These are phyloP conservation scores for Talaromyces liani DNA, from an alignment of 495 filamentous ascomycete species.

Conservation along the genomic window DNA sequence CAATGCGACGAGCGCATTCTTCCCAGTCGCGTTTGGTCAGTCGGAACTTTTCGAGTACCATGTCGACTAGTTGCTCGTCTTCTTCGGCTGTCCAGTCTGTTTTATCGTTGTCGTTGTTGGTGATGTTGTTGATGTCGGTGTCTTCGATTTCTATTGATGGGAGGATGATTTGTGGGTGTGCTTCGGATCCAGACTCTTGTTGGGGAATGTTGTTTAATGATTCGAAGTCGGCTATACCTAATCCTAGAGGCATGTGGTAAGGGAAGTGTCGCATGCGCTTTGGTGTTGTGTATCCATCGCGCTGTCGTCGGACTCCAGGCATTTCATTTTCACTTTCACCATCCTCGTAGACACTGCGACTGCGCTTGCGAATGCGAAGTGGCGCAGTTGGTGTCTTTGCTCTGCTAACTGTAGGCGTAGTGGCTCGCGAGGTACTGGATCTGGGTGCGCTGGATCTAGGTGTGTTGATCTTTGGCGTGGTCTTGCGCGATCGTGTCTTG, in stretches of 20 bases:
- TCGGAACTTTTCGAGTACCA: constrained; percentile 68
- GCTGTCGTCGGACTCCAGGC: constrained; percentile 9
- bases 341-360: constrained; percentile 50
- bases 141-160: constrained; percentile 35
- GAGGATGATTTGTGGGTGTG: constrained; percentile 21
- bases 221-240: constrained; percentile 59
- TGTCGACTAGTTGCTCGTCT: constrained; percentile 62
- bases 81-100: constrained; percentile 58
- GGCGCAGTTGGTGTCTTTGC: constrained; percentile 38
- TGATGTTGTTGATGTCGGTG: constrained; percentile 29
- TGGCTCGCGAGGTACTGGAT: background rate
- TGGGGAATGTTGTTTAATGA: constrained; percentile 27
- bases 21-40: constrained; percentile 71
- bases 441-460: background rate
- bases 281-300: constrained; percentile 51
- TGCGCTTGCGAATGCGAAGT: constrained; percentile 52
- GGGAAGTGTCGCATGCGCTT: constrained; percentile 60
- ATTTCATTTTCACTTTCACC: constrained; percentile 25
- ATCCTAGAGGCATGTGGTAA: constrained; percentile 58
- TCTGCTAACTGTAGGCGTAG: background rate
- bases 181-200: constrained; percentile 5
- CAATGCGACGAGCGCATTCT: constrained; percentile 64
- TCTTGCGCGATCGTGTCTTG: constrained; percentile 38
- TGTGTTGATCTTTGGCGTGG: constrained; percentile 15
- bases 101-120: background rate